Evolutionary conservation across 345 rosid species (phyloP), one percentile per base, ranked within the genome.

Genomic region (Gossypium herbaceum): DNA sequence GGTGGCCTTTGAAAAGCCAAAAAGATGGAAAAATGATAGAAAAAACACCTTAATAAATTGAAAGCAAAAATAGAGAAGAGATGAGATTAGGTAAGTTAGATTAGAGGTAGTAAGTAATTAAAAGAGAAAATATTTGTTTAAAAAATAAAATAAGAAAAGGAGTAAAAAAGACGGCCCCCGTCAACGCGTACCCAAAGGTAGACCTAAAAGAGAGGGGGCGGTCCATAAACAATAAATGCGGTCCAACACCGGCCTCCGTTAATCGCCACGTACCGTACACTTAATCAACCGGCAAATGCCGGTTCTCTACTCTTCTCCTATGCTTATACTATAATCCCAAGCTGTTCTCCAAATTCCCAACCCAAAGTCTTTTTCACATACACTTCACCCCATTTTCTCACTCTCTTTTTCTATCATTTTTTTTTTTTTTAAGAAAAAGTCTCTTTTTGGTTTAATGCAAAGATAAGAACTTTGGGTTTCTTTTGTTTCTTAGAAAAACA

Each of bases 301-400:
- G 83, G 97, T 90, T 90, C 87, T 77, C 62, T 57, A 8, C 73
- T 50, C 52, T 83, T 25, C 84, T 34, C 41, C 41, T 34, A 0
- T 34, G 39, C 39, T 34, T 34, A 34, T 34, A 34, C 39, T 34
- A 78, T 45, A 82, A 68, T 68, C 78, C 79, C 82, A 77, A 85
- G 87, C 92, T 88, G 92, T 88, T 85, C 75, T 84, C 92, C 90
- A 89, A 82, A 79, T 75, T 84, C 81, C 82, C 71, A 68, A 10
- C 43, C 52, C 50, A 74, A 70, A 39, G 61, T 57, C 61, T 22
- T 57, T 12, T 75, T 83, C 67, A 73, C 89, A 86, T 12, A 12
- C 90, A 87, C 90, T 45, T 45, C 50, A 45, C 3, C 72, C 75
- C 81, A 73, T 71, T 62, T 54, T 66, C 15, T 44, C 12, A 9